These are phyloP conservation scores for Tripidium arundinaceum DNA, from an alignment of 202 grass and related monocot genomes.

Conservation along the genomic window DNA sequence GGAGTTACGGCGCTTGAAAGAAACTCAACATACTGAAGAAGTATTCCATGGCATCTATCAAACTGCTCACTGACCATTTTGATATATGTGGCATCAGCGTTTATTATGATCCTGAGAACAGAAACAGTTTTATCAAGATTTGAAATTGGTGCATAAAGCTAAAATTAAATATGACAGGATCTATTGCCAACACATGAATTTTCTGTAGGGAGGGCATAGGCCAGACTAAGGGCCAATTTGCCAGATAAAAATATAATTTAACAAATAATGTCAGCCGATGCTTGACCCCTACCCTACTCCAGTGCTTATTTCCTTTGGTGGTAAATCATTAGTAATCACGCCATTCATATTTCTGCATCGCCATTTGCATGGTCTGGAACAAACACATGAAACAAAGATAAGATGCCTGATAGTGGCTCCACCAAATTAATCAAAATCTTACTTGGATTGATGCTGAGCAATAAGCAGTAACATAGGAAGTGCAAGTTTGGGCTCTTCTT, in stretches of 20 bases:
- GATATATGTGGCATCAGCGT: slow-evolving; percentile 88
- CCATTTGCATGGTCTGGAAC: neutral
- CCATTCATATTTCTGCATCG: neutral
- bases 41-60: slow-evolving; percentile 94
- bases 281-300: neutral
- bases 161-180: slow-evolving; percentile 30
- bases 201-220: neutral
- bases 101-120: slow-evolving; percentile 71
- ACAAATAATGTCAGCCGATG: neutral
- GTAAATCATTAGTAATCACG: neutral
- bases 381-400: slow-evolving; percentile 1
- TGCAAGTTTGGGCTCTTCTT: slow-evolving; percentile 90
- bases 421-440: slow-evolving; percentile 28
- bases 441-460: slow-evolving; percentile 92
- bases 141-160: slow-evolving; percentile 17
- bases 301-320: neutral
- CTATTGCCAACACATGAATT: neutral
- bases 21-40: slow-evolving; percentile 97
- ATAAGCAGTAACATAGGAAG: slow-evolving; percentile 91
- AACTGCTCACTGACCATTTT: slow-evolving; percentile 99
- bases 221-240: neutral
- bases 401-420: neutral
- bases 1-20: slow-evolving; percentile 80
- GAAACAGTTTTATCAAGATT: slow-evolving; percentile 16
- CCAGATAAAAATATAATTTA: neutral